Percentiles rank a stretch among this genome's conserved stretches.
phyloP scores from a whole-genome alignment of 2,329 filamentous ascomycete species.

The Sporothrix sp. region DNA sequence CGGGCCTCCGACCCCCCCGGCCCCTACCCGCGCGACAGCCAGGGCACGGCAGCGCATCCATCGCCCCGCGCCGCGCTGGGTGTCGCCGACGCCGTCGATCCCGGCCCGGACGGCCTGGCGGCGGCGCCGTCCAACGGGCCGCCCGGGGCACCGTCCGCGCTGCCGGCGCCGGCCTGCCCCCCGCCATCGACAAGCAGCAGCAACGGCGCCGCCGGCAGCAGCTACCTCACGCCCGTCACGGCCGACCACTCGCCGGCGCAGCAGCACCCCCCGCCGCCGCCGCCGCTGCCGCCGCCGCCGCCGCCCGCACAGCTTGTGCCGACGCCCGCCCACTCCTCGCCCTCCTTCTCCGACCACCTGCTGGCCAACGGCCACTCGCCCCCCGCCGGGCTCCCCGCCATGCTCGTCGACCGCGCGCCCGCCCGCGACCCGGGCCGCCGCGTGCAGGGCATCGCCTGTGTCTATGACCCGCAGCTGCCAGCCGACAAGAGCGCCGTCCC shows the following conservation, averaged over 20 bases:
- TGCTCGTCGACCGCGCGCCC: slow-evolving; percentile 34
- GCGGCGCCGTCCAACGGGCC: no score
- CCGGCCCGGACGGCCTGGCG: no score
- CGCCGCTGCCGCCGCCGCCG: slow-evolving; percentile 32
- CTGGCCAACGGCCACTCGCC: slow-evolving; percentile 23
- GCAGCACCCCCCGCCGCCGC: slow-evolving; percentile 32
- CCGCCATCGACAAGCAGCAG: slow-evolving; percentile 24
- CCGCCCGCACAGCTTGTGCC: slow-evolving; percentile 19
- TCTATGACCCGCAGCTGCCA: slow-evolving; percentile 46
- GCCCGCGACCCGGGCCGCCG: slow-evolving; percentile 47
- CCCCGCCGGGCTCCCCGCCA: neutral
- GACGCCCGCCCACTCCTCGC: neutral
- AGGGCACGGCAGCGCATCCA: neutral
- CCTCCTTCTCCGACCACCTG: slow-evolving; percentile 4
- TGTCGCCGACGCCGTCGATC: no score
- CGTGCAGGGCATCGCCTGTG: slow-evolving; percentile 48
- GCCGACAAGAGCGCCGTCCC: slow-evolving; percentile 37
- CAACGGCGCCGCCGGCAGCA: slow-evolving; percentile 29
- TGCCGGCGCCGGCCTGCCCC: slow-evolving; percentile 63
- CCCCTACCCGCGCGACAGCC: slow-evolving; percentile 6
- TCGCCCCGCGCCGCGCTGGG: no score
- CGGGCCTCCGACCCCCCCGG: slow-evolving; percentile 27
- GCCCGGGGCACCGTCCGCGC: no score
- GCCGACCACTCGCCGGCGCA: slow-evolving; percentile 41
- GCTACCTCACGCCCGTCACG: slow-evolving; percentile 42